Evolutionary conservation across 1,284 basidiomycete species (phyloP).

Genomic region (Lentinula novae-zelandiae): DNA sequence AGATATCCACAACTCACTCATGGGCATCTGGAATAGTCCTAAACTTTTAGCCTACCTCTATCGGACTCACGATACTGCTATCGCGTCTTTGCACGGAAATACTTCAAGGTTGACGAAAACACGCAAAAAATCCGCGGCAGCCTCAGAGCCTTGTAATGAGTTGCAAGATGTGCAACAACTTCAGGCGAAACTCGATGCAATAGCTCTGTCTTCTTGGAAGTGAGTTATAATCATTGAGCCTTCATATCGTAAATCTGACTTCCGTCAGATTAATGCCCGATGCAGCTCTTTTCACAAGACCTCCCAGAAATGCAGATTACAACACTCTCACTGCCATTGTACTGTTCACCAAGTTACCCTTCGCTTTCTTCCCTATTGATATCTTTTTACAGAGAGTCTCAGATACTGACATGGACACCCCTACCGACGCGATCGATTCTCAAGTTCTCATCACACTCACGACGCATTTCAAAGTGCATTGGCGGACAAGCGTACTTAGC

Average conservation of each 20-base stretch:
- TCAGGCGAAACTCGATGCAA: slow-evolving; percentile 43
- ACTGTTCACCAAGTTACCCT: neutral
- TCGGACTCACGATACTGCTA: slow-evolving; percentile 46
- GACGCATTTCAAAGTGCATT: slow-evolving; percentile 54
- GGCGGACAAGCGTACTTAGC: slow-evolving; percentile 56
- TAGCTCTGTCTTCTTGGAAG: slow-evolving; percentile 59
- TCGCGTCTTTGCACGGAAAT: slow-evolving; percentile 43
- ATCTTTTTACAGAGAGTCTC: slow-evolving; percentile 28
- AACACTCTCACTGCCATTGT: slow-evolving; percentile 54
- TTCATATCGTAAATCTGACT: slow-evolving; percentile 9
- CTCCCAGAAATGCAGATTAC: slow-evolving; percentile 60
- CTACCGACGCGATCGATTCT: slow-evolving; percentile 18
- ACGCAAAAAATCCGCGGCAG: slow-evolving; percentile 41
- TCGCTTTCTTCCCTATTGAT: slow-evolving; percentile 1
- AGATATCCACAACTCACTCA: slow-evolving; percentile 46
- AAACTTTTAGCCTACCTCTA: slow-evolving; percentile 53
- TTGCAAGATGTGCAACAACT: slow-evolving; percentile 41
- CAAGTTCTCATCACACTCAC: slow-evolving; percentile 56
- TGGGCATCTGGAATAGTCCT: slow-evolving; percentile 50
- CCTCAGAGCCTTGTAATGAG: slow-evolving; percentile 31
- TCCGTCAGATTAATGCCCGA: slow-evolving; percentile 44
- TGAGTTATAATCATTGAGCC: slow-evolving; percentile 27
- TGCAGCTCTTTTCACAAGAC: slow-evolving; percentile 57
- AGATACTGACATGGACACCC: slow-evolving; percentile 15
- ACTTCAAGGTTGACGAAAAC: slow-evolving; percentile 26